These are phyloP conservation scores for Sarocladium brachiariae DNA, from an alignment of 2,329 filamentous ascomycete genomes.

Conservation along the genomic window DNA sequence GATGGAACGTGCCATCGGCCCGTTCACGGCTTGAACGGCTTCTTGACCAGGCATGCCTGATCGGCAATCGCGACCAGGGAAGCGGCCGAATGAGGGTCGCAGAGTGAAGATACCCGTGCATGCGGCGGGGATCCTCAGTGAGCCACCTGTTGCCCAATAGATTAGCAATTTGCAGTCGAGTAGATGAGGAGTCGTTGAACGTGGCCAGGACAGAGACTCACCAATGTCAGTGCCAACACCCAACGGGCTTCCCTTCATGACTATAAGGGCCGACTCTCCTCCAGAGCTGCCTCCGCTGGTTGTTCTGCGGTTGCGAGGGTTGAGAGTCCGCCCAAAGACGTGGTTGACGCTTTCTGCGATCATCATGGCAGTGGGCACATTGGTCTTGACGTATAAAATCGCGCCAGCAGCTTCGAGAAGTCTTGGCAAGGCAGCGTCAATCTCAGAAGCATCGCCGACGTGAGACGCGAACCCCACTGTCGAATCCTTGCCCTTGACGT, in stretches of 20 bases:
- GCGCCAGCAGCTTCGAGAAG: conserved; percentile 42
- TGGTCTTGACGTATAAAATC: conserved; percentile 51
- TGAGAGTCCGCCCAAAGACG: conserved; percentile 54
- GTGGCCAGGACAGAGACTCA: conserved; percentile 9
- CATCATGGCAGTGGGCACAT: conserved; percentile 59
- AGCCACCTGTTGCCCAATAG: background rate
- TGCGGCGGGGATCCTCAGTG: conserved; percentile 20
- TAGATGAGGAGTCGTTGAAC: background rate
- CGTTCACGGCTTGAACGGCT: conserved; percentile 2
- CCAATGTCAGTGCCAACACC: conserved; percentile 60
- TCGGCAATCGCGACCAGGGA: conserved; percentile 16
- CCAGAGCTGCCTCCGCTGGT: conserved; percentile 62
- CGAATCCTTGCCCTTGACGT: conserved; percentile 51
- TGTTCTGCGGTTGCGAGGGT: conserved; percentile 51
- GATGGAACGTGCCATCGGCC: conserved; percentile 44
- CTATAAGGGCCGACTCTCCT: conserved; percentile 58
- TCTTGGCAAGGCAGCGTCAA: conserved; percentile 38
- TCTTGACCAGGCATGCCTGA: conserved; percentile 11
- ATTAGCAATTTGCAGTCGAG: background rate
- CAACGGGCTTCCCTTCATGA: conserved; percentile 49
- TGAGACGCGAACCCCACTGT: conserved; percentile 59
- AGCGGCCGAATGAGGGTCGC: conserved; percentile 28
- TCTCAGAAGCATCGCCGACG: conserved; percentile 46
- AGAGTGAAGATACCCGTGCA: conserved; percentile 29
- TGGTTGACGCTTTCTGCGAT: conserved; percentile 62